A percentile compares a stretch with the other conserved stretches of the same genome.
Conservation (phyloP, 371 early-diverging fungal genomes). For the Apophysomyces sp. region DNA sequence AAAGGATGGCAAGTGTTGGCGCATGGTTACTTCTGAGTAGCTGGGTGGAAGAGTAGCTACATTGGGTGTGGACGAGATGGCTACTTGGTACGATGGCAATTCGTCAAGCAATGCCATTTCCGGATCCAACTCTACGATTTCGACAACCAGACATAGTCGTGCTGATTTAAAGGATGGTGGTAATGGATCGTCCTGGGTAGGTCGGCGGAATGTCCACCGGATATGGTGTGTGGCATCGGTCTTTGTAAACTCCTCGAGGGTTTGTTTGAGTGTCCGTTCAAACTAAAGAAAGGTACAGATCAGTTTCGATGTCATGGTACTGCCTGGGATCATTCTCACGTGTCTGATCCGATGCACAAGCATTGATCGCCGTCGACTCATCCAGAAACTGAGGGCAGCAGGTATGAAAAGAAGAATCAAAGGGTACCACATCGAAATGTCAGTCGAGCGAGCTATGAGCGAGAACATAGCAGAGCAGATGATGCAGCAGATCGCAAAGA, state of each 20-base stretch:
- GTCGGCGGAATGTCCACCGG: constrained; percentile 27
- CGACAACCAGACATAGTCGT: constrained; percentile 32
- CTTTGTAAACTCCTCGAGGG: constrained; percentile 34
- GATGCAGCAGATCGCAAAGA: constrained; percentile 31
- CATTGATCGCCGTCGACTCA: constrained; percentile 32
- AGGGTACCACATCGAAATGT: constrained; percentile 50
- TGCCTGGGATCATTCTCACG: constrained; percentile 11
- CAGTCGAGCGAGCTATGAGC: constrained; percentile 34
- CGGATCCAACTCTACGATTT: constrained; percentile 21
- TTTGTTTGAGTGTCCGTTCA: constrained; percentile 32
- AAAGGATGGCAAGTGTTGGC: background rate
- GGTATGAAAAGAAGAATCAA: constrained; percentile 38
- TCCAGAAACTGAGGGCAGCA: constrained; percentile 40
- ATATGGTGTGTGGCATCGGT: constrained; percentile 23
- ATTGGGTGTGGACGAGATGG: constrained; percentile 3
- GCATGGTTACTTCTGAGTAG: constrained; percentile 14
- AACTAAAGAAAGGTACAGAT: constrained; percentile 17
- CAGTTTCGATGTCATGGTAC: background rate
- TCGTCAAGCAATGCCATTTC: constrained; percentile 25
- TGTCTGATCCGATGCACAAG: constrained; percentile 25
- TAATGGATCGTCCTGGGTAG: constrained; percentile 13
- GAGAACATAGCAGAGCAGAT: constrained; percentile 42
- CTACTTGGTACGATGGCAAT: constrained; percentile 38
- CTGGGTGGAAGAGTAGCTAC: constrained; percentile 19
- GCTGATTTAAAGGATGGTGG: constrained; percentile 13